phyloP scores from a whole-genome alignment of 768 basidiomycete genomes.

The Crepidotus variabilis region DNA sequence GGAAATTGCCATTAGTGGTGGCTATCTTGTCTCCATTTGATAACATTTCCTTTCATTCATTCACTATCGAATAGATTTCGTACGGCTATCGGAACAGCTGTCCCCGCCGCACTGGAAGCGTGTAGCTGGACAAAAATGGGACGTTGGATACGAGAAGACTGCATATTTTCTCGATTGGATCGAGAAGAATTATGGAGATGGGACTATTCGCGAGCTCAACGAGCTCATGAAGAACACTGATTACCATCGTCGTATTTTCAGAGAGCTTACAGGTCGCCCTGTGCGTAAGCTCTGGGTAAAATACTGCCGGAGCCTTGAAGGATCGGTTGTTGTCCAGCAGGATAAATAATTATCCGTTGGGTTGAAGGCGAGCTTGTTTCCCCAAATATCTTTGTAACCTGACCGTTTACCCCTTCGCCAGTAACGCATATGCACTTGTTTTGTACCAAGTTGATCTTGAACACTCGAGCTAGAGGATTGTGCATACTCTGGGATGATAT shows the following conservation, averaged over 20 bases:
- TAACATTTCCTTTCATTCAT: background rate
- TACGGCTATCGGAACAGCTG: conserved; percentile 56
- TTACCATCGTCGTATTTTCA: conserved; percentile 52
- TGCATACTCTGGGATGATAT: too few relatives aligned
- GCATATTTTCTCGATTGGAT: conserved; percentile 75
- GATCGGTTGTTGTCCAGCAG: background rate
- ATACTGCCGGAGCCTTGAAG: conserved; percentile 42
- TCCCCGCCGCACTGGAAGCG: conserved; percentile 70
- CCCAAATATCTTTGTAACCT: too few relatives aligned
- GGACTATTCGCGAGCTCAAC: conserved; percentile 59
- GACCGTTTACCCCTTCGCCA: too few relatives aligned
- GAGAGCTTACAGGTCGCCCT: conserved; percentile 44
- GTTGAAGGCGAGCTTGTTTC: background rate
- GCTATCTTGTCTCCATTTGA: background rate
- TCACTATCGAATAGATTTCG: conserved; percentile 49
- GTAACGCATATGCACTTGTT: too few relatives aligned
- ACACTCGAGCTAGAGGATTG: too few relatives aligned
- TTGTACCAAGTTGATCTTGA: too few relatives aligned
- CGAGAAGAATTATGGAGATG: conserved; percentile 48
- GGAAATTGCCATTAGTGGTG: background rate
- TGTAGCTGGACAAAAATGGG: conserved; percentile 52
- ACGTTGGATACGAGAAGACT: conserved; percentile 72
- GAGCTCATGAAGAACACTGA: conserved; percentile 40
- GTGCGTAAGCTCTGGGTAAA: conserved; percentile 55
- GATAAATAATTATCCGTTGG: background rate